These are phyloP conservation scores for Colletotrichum endophyticum DNA, from an alignment of 2,329 filamentous ascomycete genomes.

Conservation along the genomic window DNA sequence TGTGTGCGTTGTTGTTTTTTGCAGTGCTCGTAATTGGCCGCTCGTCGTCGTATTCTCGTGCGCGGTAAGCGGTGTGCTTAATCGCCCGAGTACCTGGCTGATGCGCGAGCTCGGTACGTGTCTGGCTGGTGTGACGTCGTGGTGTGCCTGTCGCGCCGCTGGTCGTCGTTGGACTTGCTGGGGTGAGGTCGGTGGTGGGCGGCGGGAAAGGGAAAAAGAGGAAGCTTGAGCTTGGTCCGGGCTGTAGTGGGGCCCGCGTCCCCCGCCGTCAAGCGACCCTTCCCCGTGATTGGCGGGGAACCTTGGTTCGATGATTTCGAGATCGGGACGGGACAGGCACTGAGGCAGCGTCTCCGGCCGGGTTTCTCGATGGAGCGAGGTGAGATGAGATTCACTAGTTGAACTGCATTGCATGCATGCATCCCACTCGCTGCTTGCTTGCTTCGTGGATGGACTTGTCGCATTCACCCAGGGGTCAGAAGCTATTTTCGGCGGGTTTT, in stretches of 20 bases:
- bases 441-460: background rate
- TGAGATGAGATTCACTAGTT: background rate
- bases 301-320: background rate
- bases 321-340: background rate
- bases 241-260: constrained; percentile 6
- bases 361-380: background rate
- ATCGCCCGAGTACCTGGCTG: background rate
- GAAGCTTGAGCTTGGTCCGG: constrained; percentile 16
- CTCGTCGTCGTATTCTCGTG: background rate
- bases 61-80: background rate
- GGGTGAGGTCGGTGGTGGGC: background rate
- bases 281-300: constrained; percentile 10
- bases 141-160: constrained; percentile 9
- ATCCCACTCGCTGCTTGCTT: background rate
- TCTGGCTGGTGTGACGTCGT: background rate
- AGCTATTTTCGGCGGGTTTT: background rate
- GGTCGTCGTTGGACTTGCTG: background rate
- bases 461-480: background rate
- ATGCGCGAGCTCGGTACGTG: background rate
- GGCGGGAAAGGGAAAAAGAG: constrained; percentile 5
- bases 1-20: background rate
- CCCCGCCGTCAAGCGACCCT: background rate
- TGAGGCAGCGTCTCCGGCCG: background rate
- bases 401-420: background rate
- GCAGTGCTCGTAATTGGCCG: background rate